phyloP scores from a whole-genome alignment of 257 asterid species.

The Capsicum chinense region DNA sequence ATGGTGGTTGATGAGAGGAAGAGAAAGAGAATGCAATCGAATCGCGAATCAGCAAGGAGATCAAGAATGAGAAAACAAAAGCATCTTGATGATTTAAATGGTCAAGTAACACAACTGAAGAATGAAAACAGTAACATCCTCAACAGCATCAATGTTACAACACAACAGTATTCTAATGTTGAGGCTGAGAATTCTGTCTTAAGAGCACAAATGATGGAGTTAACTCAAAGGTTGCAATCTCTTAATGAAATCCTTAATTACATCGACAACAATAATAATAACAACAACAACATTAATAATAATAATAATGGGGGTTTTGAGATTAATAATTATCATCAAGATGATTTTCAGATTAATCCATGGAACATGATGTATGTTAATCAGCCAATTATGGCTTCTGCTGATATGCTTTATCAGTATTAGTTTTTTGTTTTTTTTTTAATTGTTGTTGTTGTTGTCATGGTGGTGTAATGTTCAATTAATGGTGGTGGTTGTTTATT shows the following conservation, averaged over 20 bases:
- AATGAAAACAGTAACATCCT: constrained; percentile 57
- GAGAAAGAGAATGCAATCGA: constrained; percentile 84
- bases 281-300: neutral
- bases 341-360: constrained; percentile 45
- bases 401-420: constrained; percentile 60
- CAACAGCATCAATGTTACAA: constrained; percentile 45
- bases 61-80: constrained; percentile 89
- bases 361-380: constrained; percentile 64
- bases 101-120: constrained; percentile 54
- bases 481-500: neutral
- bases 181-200: constrained; percentile 78
- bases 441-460: too few relatives aligned
- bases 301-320: neutral
- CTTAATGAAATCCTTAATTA: constrained; percentile 60
- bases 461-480: constrained; percentile 24
- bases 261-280: constrained; percentile 47
- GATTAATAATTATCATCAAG: constrained; percentile 33
- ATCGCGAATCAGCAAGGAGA: constrained; percentile 89
- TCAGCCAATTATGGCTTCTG: constrained; percentile 73
- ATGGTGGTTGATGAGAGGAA: constrained; percentile 61
- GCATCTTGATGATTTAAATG: constrained; percentile 72
- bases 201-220: constrained; percentile 81
- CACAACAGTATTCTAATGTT: constrained; percentile 52
- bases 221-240: constrained; percentile 69
- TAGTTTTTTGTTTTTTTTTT: constrained; percentile 30